These are phyloP conservation scores for Saccharata proteae DNA, from an alignment of 2,329 filamentous ascomycete genomes.

Conservation along the genomic window DNA sequence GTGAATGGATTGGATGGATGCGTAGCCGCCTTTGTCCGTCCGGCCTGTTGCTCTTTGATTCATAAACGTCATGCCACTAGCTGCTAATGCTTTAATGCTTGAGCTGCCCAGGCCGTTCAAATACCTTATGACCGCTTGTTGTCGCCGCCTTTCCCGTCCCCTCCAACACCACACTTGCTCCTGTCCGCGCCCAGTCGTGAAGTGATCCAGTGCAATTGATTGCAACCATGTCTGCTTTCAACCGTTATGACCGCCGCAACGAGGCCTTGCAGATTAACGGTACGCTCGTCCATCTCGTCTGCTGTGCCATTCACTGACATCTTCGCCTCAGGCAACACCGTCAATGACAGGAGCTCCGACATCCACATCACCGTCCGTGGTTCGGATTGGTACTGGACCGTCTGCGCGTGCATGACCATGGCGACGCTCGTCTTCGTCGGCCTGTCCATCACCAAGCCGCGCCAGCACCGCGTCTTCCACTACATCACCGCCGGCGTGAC, in stretches of 20 bases:
- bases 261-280: slow-evolving; percentile 35
- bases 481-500: slow-evolving; percentile 50
- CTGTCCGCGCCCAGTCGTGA: too few species aligned
- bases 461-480: slow-evolving; percentile 48
- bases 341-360: slow-evolving; percentile 36
- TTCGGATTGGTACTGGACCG: slow-evolving; percentile 52
- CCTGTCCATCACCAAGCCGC: slow-evolving; percentile 41
- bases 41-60: too few species aligned
- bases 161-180: too few species aligned
- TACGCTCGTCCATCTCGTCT: slow-evolving; percentile 9
- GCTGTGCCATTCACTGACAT: neutral
- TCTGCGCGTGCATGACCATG: slow-evolving; percentile 47
- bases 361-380: slow-evolving; percentile 48
- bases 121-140: slow-evolving; percentile 2
- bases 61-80: too few species aligned
- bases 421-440: slow-evolving; percentile 43
- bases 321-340: slow-evolving; percentile 23
- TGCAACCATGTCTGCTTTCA: slow-evolving; percentile 1
- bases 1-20: too few species aligned
- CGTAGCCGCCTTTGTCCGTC: too few species aligned
- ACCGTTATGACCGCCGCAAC: slow-evolving; percentile 21
- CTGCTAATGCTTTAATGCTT: too few species aligned
- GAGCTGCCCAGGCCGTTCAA: too few species aligned
- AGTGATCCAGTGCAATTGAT: too few species aligned
- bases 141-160: neutral